These are phyloP conservation scores for Alternaria brassicae DNA, from an alignment of 2,329 filamentous ascomycete genomes.

Conservation along the genomic window DNA sequence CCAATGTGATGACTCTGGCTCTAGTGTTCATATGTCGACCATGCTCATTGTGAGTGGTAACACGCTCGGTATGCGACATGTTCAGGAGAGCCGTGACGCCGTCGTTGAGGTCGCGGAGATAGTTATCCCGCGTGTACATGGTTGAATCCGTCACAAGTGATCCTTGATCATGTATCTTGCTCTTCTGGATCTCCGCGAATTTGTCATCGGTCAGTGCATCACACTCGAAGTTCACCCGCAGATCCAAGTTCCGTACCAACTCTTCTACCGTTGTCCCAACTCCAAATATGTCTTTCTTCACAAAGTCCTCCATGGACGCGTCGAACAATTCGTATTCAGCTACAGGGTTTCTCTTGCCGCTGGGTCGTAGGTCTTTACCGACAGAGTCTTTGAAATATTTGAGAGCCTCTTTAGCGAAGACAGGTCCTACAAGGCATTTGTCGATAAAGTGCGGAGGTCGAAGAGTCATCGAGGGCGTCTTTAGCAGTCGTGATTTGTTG, in stretches of 20 bases:
- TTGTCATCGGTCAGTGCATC: slow-evolving; percentile 1
- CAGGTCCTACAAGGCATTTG: slow-evolving; percentile 4
- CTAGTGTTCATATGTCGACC: background rate
- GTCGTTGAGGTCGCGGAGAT: background rate
- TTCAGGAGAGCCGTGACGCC: background rate
- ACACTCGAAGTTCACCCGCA: slow-evolving; percentile 12
- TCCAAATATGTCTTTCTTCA: slow-evolving; percentile 13
- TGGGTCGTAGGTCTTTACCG: slow-evolving; percentile 12
- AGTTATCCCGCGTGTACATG: background rate
- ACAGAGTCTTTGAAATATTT: slow-evolving; percentile 2
- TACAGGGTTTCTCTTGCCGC: background rate
- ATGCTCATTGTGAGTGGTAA: slow-evolving; percentile 3
- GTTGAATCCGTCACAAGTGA: background rate
- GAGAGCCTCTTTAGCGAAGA: slow-evolving; percentile 8
- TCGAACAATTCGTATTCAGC: slow-evolving; percentile 6
- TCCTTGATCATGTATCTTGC: background rate
- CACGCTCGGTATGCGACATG: slow-evolving; percentile 2
- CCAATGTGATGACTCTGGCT: slow-evolving; percentile 4
- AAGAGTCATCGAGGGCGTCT: background rate
- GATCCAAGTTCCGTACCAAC: slow-evolving; percentile 10
- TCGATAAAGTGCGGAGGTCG: slow-evolving; percentile 16
- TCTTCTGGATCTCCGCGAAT: background rate
- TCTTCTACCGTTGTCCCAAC: slow-evolving; percentile 10
- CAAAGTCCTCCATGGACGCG: slow-evolving; percentile 5
- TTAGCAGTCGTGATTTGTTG: background rate